These are phyloP conservation scores for Saccharum spontaneum DNA, from an alignment of 176 grass and related monocot genomes.

Conservation along the genomic window DNA sequence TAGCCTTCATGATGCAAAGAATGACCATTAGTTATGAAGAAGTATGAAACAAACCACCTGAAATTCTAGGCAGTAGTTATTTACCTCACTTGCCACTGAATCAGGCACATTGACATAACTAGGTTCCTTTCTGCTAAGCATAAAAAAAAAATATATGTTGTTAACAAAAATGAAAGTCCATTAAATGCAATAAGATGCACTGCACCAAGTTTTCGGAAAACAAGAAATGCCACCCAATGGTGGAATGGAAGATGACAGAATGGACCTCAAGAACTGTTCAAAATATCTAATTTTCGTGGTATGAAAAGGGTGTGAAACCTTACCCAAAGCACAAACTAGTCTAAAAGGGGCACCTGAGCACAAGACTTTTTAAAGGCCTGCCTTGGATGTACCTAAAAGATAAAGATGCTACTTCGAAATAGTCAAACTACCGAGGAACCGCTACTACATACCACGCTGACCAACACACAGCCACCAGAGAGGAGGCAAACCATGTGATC, in stretches of 20 bases:
- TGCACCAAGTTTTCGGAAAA: background rate
- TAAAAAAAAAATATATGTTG: conserved; percentile 34
- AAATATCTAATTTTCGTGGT: background rate
- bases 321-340: background rate
- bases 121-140: conserved; percentile 62
- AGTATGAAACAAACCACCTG: background rate
- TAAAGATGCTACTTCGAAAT: background rate
- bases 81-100: conserved; percentile 67
- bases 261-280: conserved; percentile 1
- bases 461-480: background rate
- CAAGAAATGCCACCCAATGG: background rate
- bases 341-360: background rate
- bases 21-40: background rate
- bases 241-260: background rate
- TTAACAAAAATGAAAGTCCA: background rate
- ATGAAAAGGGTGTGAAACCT: background rate
- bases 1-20: conserved; percentile 57
- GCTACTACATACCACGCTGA: background rate
- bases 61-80: background rate
- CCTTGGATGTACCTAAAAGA: background rate
- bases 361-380: background rate
- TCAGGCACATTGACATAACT: conserved; percentile 49
- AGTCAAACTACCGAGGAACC: background rate
- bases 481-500: background rate
- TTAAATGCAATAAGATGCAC: background rate